These are phyloP conservation scores for Betula pendula DNA, from an alignment of 306 rosid genomes.

Conservation along the genomic window DNA sequence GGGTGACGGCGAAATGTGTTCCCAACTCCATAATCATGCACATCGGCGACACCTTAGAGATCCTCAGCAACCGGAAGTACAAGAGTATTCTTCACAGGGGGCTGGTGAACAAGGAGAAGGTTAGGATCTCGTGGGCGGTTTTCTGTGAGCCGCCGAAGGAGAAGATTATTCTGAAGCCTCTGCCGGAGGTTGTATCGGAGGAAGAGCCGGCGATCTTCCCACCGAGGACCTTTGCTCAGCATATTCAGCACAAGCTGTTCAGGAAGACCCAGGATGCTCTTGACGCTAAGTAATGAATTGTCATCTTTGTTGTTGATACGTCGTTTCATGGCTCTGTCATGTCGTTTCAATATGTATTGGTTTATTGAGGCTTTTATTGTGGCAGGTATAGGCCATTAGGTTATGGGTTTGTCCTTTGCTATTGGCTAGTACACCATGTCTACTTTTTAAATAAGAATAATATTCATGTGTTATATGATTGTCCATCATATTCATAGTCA, in stretches of 20 bases:
- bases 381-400: not conserved
- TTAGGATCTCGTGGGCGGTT: conserved; percentile 88
- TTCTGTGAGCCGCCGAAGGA: conserved; percentile 91
- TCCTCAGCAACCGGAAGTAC: conserved; percentile 73
- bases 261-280: conserved; percentile 44
- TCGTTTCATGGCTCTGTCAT: not conserved
- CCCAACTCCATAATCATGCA: conserved; percentile 79
- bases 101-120: conserved; percentile 79
- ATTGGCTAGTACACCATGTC: not conserved
- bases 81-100: conserved; percentile 88
- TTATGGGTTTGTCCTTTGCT: not conserved
- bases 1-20: conserved; percentile 82
- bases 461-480: not conserved
- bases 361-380: not conserved
- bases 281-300: not conserved
- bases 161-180: conserved; percentile 76
- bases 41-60: conserved; percentile 83
- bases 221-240: conserved; percentile 83
- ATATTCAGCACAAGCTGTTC: conserved; percentile 75
- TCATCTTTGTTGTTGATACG: not conserved
- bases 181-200: conserved; percentile 57
- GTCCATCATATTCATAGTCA: no score
- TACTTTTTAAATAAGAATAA: not conserved
- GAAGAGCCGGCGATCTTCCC: conserved; percentile 57
- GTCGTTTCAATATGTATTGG: not conserved